phyloP scores from a whole-genome alignment of 768 basidiomycete genomes.

The Russula vinacea region DNA sequence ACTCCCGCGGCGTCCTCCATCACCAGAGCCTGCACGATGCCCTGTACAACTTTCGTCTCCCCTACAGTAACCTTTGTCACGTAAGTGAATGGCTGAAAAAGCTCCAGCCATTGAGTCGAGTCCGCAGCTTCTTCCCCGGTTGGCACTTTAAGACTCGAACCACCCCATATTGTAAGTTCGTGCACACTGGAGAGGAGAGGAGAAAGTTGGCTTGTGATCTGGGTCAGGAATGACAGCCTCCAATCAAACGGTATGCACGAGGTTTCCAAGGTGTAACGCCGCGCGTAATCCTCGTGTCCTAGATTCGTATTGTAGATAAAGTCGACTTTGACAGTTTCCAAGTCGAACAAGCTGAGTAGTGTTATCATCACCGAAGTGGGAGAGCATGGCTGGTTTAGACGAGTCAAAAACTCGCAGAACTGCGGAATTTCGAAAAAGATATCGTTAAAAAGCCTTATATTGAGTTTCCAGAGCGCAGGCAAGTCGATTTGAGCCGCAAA shows the following conservation, averaged over 20 bases:
- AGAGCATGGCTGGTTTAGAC: background rate
- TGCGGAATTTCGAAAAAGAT: slow-evolving; percentile 4
- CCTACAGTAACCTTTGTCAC: background rate
- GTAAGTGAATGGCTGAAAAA: background rate
- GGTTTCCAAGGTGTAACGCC: too few relatives aligned
- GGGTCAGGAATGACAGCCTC: slow-evolving; percentile 6
- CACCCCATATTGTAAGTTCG: too few relatives aligned
- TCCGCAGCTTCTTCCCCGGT: background rate
- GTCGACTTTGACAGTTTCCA: too few relatives aligned
- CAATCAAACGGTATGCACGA: slow-evolving; percentile 3
- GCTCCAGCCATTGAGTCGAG: slow-evolving; percentile 1
- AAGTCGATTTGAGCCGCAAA: background rate
- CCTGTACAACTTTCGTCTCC: background rate
- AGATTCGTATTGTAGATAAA: too few relatives aligned
- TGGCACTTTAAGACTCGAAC: too few relatives aligned
- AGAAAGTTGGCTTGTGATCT: background rate
- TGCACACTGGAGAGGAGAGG: background rate
- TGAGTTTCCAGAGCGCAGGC: background rate
- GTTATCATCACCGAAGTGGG: background rate
- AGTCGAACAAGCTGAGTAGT: too few relatives aligned
- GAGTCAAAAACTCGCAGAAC: slow-evolving; percentile 4
- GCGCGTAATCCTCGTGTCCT: too few relatives aligned
- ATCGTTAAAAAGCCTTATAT: background rate
- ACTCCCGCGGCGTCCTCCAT: background rate
- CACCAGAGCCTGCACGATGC: background rate